A percentile compares a stretch with the other conserved stretches of the same genome.
Conservation (phyloP, 768 basidiomycete genomes). For the Coprinopsis cinerea region DNA sequence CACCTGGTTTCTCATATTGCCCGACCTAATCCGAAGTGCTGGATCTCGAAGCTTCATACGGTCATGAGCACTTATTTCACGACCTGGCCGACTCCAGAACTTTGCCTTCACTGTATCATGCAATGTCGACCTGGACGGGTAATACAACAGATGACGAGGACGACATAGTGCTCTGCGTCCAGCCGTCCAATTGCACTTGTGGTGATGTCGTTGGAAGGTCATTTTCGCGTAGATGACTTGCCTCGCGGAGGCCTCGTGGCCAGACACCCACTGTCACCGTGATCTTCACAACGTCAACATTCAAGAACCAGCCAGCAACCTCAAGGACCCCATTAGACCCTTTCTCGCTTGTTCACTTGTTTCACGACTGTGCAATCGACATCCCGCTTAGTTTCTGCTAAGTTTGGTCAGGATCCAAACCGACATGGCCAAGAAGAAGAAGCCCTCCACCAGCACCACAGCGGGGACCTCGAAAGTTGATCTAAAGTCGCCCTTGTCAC, state of each 20-base stretch:
- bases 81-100: too few relatives aligned
- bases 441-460: too few relatives aligned
- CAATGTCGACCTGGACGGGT: too few relatives aligned
- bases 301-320: neutral
- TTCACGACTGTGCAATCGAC: neutral
- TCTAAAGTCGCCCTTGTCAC: neutral
- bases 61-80: too few relatives aligned
- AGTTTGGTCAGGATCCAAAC: neutral
- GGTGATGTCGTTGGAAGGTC: neutral
- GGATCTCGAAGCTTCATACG: too few relatives aligned
- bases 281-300: neutral
- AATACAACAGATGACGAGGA: too few relatives aligned
- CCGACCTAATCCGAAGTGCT: too few relatives aligned
- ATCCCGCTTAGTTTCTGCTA: neutral
- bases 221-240: neutral
- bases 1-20: too few relatives aligned
- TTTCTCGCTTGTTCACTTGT: neutral
- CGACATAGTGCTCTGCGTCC: too few relatives aligned
- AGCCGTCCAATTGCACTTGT: too few relatives aligned
- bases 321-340: neutral
- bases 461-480: neutral
- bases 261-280: neutral
- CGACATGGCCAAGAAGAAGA: constrained; percentile 1
- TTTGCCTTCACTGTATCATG: too few relatives aligned
- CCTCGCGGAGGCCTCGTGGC: constrained; percentile 1